Base-by-base conservation (phyloP, 352 stramenopile genomes). In the Globisporangium abappressorium region DNA sequence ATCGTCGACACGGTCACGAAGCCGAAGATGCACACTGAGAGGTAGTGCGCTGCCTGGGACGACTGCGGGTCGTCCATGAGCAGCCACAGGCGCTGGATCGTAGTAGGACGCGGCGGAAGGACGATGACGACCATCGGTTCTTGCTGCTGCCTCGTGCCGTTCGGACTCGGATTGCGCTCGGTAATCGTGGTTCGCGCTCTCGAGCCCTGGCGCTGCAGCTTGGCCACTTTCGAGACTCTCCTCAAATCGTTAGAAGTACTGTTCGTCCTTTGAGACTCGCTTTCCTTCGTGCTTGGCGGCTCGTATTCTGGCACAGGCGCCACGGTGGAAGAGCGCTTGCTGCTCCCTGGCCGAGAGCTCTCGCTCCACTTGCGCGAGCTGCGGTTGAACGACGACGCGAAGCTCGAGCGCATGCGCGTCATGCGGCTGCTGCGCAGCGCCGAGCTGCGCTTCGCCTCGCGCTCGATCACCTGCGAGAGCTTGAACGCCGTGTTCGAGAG, bases 21-120 rank as follows among this genome's bases (percentile, higher is more conserved):
- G 54, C 71, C 73, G 63, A 93, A 90, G 33, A 92, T 70, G 36
- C 51, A 69, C 22, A 91, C 56, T 0, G 82, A 91, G 43, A 89
- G 77, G 58, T 87, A 91, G 60, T 89, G 89, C n/a, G 83, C 83
- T 5, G 36, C 34, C 2, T 26, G 58, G 1, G 80, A 91, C 26
- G 85, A 93, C 57, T 93, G 81, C 1, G 85, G 85, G 49, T 93
- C 85, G 65, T 93, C 81, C 28, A 93, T 78, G 49, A 92, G 80
- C 15, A 74, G 20, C 81, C 83, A 93, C 0, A 79, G 12, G 38
- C 67, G 46, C 53, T 59, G 33, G n/a, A 8, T 69, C 47, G 22
- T 30, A 11, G 5, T 64, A 43, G 36, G 36, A 43, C 11, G 36
- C 9, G 36, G 36, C 20, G 20, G 11, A 14, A 18, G 8, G 8